These are phyloP conservation scores for Calcarisporium arbuscula DNA, from an alignment of 2,329 filamentous ascomycete species.

Conservation along the genomic window DNA sequence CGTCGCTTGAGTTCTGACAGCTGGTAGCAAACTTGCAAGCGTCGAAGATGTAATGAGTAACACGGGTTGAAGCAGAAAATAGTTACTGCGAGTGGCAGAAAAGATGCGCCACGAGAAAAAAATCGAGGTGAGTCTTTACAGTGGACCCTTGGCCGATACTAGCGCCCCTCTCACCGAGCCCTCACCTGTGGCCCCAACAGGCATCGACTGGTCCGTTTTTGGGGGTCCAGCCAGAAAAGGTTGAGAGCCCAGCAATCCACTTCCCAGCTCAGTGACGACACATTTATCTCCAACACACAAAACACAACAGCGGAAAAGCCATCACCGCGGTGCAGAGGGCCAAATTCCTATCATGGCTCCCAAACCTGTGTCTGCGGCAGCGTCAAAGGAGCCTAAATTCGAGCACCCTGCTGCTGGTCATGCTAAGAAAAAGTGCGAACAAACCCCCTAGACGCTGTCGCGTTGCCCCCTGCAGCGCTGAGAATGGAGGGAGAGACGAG, in stretches of 20 bases:
- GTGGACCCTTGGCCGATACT: slow-evolving; percentile 10
- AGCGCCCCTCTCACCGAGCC: slow-evolving; percentile 8
- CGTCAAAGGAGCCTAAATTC: slow-evolving; percentile 28
- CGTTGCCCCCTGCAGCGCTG: too few species aligned
- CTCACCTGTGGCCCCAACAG: too few species aligned
- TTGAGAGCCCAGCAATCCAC: slow-evolving; percentile 17
- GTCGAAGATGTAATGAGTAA: too few species aligned
- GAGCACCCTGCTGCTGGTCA: slow-evolving; percentile 44
- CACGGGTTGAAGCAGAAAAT: not conserved
- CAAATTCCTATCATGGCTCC: slow-evolving; percentile 41
- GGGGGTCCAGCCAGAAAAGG: slow-evolving; percentile 16
- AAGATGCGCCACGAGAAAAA: slow-evolving; percentile 15
- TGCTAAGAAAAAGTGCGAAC: slow-evolving; percentile 44
- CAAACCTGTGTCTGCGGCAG: slow-evolving; percentile 19
- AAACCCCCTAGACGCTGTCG: not conserved
- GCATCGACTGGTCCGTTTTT: too few species aligned
- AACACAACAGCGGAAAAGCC: too few species aligned
- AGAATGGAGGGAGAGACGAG: too few species aligned
- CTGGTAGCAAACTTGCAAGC: too few species aligned
- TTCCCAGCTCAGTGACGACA: slow-evolving; percentile 8
- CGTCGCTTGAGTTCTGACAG: too few species aligned
- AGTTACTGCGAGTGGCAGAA: too few species aligned
- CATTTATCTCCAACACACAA: too few species aligned
- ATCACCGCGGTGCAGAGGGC: too few species aligned
- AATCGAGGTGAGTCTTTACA: slow-evolving; percentile 22